A percentile compares a stretch with the other conserved stretches of the same genome.
Evolutionary conservation across 2,329 filamentous ascomycete species (phyloP).

Genomic region (Colletotrichum sp.): DNA sequence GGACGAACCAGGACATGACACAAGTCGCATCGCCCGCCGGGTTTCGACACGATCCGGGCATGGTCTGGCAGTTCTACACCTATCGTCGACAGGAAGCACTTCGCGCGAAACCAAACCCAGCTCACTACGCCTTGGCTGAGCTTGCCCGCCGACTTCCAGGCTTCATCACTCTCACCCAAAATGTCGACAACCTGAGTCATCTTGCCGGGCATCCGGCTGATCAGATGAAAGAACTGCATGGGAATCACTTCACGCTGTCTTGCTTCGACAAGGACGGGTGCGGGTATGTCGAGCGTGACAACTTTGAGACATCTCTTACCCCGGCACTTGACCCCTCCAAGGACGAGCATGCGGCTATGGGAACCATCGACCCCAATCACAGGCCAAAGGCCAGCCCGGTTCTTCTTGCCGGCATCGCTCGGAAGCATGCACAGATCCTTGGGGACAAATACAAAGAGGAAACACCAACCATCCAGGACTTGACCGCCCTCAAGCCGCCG

Average conservation of each 20-base stretch:
- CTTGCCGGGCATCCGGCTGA: conserved; percentile 62
- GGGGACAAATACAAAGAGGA: conserved; percentile 46
- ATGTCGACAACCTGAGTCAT: conserved; percentile 65
- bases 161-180: conserved; percentile 69
- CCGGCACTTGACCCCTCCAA: conserved; percentile 64
- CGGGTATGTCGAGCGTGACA: conserved; percentile 58
- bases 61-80: conserved; percentile 77
- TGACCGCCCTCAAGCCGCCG: conserved; percentile 3
- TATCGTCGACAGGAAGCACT: conserved; percentile 70
- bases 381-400: conserved; percentile 20
- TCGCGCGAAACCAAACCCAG: conserved; percentile 64
- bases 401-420: conserved; percentile 25
- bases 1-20: conserved; percentile 65
- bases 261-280: conserved; percentile 55
- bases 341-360: conserved; percentile 28
- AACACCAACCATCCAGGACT: conserved; percentile 8
- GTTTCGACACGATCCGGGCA: conserved; percentile 61
- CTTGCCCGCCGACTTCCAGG: conserved; percentile 55
- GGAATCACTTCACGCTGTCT: conserved; percentile 21
- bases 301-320: conserved; percentile 68
- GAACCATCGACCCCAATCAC: neutral
- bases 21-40: conserved; percentile 66
- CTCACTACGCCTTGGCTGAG: conserved; percentile 68
- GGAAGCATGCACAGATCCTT: conserved; percentile 60
- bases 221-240: conserved; percentile 62